phyloP scores from a whole-genome alignment of 83 land plant species.

The Picea abies region DNA sequence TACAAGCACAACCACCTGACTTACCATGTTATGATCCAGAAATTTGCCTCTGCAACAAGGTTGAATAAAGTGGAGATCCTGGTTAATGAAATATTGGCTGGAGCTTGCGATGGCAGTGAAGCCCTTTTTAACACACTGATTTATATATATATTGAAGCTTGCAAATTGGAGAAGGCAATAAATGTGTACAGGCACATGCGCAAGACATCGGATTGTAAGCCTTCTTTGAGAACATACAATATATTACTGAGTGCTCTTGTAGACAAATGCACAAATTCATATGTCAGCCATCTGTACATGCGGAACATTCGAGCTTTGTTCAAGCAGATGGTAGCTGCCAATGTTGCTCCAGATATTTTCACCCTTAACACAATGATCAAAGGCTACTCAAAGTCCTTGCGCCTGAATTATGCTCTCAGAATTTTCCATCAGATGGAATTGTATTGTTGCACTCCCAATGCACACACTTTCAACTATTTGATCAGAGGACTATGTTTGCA shows the following conservation, averaged over 20 bases:
- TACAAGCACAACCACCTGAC: slow-evolving; percentile 35
- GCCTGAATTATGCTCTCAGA: slow-evolving; percentile 61
- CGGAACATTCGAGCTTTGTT: slow-evolving; percentile 48
- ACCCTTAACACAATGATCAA: slow-evolving; percentile 58
- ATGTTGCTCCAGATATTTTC: slow-evolving; percentile 56
- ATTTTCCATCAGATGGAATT: slow-evolving; percentile 70
- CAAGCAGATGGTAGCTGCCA: slow-evolving; percentile 57
- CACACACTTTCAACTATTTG: slow-evolving; percentile 41
- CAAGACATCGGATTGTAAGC: slow-evolving; percentile 26
- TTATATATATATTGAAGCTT: slow-evolving; percentile 38
- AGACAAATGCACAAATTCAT: slow-evolving; percentile 36
- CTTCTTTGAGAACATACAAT: slow-evolving; percentile 53
- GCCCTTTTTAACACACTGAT: slow-evolving; percentile 44
- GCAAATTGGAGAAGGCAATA: slow-evolving; percentile 45
- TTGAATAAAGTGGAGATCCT: slow-evolving; percentile 42
- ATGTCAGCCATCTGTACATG: slow-evolving; percentile 57
- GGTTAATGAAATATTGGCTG: slow-evolving; percentile 31
- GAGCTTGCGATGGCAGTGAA: slow-evolving; percentile 20
- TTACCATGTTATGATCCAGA: slow-evolving; percentile 39
- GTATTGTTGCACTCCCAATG: slow-evolving; percentile 48
- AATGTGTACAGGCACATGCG: slow-evolving; percentile 56
- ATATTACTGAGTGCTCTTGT: slow-evolving; percentile 45
- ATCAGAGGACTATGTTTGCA: slow-evolving; percentile 63
- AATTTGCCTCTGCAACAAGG: slow-evolving; percentile 41
- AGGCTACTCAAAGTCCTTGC: slow-evolving; percentile 57